phyloP scores from a whole-genome alignment of 495 filamentous ascomycete genomes.

The Evernia prunastri region DNA sequence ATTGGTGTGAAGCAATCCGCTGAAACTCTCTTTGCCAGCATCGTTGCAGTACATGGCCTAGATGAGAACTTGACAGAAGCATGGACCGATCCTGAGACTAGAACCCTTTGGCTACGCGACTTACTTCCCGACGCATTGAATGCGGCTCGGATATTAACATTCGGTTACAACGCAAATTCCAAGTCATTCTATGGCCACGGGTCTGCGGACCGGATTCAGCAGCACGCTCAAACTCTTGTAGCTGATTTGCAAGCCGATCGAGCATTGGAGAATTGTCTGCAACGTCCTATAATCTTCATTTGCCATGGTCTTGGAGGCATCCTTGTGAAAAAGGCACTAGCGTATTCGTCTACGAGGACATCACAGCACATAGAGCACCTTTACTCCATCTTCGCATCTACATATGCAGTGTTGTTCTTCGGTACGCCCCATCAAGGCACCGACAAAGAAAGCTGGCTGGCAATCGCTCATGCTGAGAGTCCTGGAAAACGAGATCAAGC shows the following conservation, averaged over 20 bases:
- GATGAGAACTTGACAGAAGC: slow-evolving; percentile 31
- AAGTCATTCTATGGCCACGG: slow-evolving; percentile 22
- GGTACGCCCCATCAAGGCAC: slow-evolving; percentile 31
- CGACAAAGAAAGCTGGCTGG: slow-evolving; percentile 14
- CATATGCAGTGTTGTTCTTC: slow-evolving; percentile 32
- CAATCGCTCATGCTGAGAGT: background rate
- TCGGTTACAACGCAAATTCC: slow-evolving; percentile 18
- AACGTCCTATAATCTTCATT: slow-evolving; percentile 39
- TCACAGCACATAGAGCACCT: slow-evolving; percentile 26
- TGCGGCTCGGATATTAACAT: slow-evolving; percentile 21
- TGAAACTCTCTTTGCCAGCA: slow-evolving; percentile 23
- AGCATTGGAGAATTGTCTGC: slow-evolving; percentile 20
- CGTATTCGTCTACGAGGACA: slow-evolving; percentile 28
- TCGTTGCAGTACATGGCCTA: slow-evolving; percentile 37
- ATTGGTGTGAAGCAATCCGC: background rate
- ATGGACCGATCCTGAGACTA: slow-evolving; percentile 23
- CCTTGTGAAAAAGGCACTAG: slow-evolving; percentile 35
- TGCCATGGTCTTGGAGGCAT: slow-evolving; percentile 46
- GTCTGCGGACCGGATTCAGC: slow-evolving; percentile 22
- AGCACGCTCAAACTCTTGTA: slow-evolving; percentile 24
- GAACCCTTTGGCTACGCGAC: slow-evolving; percentile 22
- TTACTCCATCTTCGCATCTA: slow-evolving; percentile 29
- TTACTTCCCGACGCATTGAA: slow-evolving; percentile 17
- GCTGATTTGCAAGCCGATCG: slow-evolving; percentile 31
- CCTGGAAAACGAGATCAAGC: background rate